Conservation (phyloP, 805 yeast genomes). For the Sugiyamaella chiloensis region DNA sequence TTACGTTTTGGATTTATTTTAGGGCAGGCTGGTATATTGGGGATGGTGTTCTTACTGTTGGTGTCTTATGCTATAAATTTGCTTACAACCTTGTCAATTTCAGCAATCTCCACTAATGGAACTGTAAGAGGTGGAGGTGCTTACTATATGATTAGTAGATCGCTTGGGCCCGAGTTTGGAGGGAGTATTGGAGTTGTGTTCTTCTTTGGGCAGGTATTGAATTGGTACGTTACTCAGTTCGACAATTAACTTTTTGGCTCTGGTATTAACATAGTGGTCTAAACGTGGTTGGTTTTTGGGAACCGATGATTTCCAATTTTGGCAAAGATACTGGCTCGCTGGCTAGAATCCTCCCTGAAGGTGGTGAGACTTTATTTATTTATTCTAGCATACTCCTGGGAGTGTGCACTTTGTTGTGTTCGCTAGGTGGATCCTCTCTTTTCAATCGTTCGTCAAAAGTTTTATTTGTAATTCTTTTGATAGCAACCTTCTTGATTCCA, state of each 20-base stretch:
- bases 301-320: conserved; percentile 80
- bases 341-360: conserved; percentile 58
- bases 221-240: conserved; percentile 37
- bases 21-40: conserved; percentile 90
- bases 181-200: conserved; percentile 96
- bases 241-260: not conserved
- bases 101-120: conserved; percentile 97
- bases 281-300: conserved; percentile 94
- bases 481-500: conserved; percentile 49
- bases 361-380: conserved; percentile 61
- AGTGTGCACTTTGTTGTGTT: conserved; percentile 23
- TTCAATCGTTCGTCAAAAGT: conserved; percentile 24
- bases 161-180: conserved; percentile 97
- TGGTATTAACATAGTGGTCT: conserved; percentile 51
- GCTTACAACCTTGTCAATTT: conserved; percentile 81
- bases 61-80: conserved; percentile 78
- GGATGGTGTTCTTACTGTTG: conserved; percentile 62
- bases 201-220: conserved; percentile 89
- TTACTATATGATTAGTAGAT: conserved; percentile 92
- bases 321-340: conserved; percentile 60
- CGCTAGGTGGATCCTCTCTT: conserved; percentile 26
- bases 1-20: conserved; percentile 91
- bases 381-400: conserved; percentile 62
- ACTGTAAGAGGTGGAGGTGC: conserved; percentile 98
- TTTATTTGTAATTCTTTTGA: conserved; percentile 22